A percentile compares a stretch with the other conserved stretches of the same genome.
These are phyloP conservation scores for Eimeria falciformis DNA, from an alignment of 169 alveolate genomes.

Conservation along the genomic window DNA sequence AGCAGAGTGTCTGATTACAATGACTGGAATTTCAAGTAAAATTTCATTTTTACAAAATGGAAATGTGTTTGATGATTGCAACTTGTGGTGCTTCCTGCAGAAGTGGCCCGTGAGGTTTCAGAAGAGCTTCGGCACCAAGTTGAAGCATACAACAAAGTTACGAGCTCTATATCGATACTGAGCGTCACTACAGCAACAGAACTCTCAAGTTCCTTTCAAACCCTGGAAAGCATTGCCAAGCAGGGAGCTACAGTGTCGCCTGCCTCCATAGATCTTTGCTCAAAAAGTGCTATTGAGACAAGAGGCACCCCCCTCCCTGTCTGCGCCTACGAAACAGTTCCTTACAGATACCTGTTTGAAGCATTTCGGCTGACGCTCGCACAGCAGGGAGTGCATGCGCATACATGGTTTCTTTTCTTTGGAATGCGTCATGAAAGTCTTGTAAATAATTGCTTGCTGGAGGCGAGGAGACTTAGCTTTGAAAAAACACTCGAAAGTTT, in stretches of 20 bases:
- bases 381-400: neutral
- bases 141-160: neutral
- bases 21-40: too few relatives aligned
- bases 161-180: neutral
- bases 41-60: too few relatives aligned
- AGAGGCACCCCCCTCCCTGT: neutral
- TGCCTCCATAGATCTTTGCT: neutral
- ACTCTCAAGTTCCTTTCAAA: neutral
- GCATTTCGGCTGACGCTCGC: conserved; percentile 4
- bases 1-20: too few relatives aligned
- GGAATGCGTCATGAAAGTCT: neutral
- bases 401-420: conserved; percentile 5
- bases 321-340: neutral
- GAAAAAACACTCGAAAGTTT: neutral
- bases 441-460: neutral
- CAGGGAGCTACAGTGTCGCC: neutral
- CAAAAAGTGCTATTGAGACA: neutral
- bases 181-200: neutral
- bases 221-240: neutral
- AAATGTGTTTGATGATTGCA: too few relatives aligned
- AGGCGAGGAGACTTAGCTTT: neutral
- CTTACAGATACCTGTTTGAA: neutral
- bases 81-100: neutral
- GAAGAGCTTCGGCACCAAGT: neutral
- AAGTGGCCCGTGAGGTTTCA: neutral